Evolutionary conservation across 176 grass and related monocot species (phyloP), one percentile per base, ranked within the genome.

Genomic region (Musa troglodytarum): DNA sequence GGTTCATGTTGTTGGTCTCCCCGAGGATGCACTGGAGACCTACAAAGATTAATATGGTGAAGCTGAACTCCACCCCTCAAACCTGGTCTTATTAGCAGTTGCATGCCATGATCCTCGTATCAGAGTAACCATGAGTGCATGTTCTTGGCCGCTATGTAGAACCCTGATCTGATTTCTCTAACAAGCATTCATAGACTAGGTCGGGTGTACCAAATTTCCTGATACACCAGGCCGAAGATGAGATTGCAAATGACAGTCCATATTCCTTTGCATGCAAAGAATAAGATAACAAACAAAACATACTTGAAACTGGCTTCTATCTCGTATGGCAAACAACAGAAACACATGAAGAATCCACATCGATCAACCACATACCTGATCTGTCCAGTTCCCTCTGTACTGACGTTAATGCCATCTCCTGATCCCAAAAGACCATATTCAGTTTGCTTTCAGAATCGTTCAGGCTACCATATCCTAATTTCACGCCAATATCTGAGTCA

Each of bases 321-420:
- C 75, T 79, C 77, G 74, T 78, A 57, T 50, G 70, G 85, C 93
- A 97, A 89, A 93, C 55, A 81, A 97, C 88, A 83, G 86, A 77
- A 82, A 64, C 80, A 77, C 93, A 97, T n/a, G 93, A 88, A 49
- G n/a, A 90, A 87, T 97, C 93, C 53, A 74, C 85, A 82, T 90
- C 87, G 49, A 90, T 55, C 72, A 87, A 83, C 93, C 90, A 97
- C 73, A 97, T 83, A 74, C 77, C 78, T 34, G 81, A 73, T 71
- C 79, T 85, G 81, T 78, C 29, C 11, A 97, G 86, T 74, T 88
- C 74, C 72, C 80, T 84, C 79, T 86, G 81, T 82, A 97, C 81
- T 54, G 81, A 89, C 74, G 86, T 76, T 56, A 53, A 83, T 84
- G 54, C 50, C 76, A 77, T 71, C 24, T 23, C 69, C 1, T 17